Base-by-base conservation (phyloP, 441 rosid genomes). In the Corymbia calophylla region DNA sequence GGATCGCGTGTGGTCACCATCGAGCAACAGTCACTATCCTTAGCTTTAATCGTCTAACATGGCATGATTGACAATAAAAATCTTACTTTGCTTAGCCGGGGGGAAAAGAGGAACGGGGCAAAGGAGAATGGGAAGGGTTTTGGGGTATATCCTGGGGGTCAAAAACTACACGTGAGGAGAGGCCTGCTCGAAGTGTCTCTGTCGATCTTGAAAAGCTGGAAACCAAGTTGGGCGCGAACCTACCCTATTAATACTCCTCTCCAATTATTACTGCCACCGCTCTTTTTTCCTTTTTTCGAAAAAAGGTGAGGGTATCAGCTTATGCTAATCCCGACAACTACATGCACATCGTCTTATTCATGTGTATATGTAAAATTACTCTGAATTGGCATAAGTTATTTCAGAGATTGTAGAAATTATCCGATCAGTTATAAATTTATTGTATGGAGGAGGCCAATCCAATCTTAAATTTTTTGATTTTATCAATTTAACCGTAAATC, bases 361-460 rank as follows among this genome's bases (percentile, higher is more conserved):
- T 5, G 2, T 32, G 47, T 5, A 32, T 39, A 32, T 70, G 8
- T 1, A 21, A 73, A 17, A 39, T 1, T 6, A 1, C 27, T 6
- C 5, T 12, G 21, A 3, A 16, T 3, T 11, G 9, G n/a, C 49
- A 11, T 13, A 4, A 5, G 3, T 11, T 2, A 73, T 5, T 16
- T 5, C 27, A 21, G 32, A 13, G 9, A 39, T 44, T 3, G 15
- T 25, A 10, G 10, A 73, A 35, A 19, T 39, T 39, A 4, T 21
- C 13, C 5, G 0, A 11, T 2, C 6, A 3, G 0, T 39, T 6
- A 0, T 1, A 39, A 73, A 12, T 2, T 0, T 73, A 23, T 39
- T 23, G 1, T 3, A 11, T 0, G 0, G 1, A 39, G 21, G 2
- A 39, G 39, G 1, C 2, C 5, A 21, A 35, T 10, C 0, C 2